phyloP scores from a whole-genome alignment of 108 stramenopile genomes.

The Cyclotella choctawhatcheeana region DNA sequence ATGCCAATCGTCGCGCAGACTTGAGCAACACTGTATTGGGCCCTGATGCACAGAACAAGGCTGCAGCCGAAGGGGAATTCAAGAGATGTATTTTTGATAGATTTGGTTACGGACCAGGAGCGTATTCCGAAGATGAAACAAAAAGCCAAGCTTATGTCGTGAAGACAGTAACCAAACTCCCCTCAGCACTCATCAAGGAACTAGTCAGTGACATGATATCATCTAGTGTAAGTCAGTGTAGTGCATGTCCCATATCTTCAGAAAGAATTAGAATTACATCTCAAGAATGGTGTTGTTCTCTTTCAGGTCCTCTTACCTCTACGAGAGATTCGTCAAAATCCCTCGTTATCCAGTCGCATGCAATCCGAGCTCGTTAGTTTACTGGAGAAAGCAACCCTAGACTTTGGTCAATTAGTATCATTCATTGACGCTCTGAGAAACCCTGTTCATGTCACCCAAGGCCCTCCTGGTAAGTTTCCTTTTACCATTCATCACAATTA shows the following conservation, averaged over 20 bases:
- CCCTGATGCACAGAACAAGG: conserved; percentile 21
- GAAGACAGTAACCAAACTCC: conserved; percentile 16
- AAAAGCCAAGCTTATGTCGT: background rate
- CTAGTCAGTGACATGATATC: conserved; percentile 38
- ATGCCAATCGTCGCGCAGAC: conserved; percentile 31
- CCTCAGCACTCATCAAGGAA: conserved; percentile 3
- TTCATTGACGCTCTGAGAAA: conserved; percentile 51
- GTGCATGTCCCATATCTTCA: background rate
- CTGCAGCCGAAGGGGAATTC: conserved; percentile 18
- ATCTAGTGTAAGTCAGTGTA: conserved; percentile 27
- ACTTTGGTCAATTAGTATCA: conserved; percentile 41
- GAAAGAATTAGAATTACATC: background rate
- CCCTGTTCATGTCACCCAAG: conserved; percentile 55
- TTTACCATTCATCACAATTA: background rate
- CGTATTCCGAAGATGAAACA: background rate
- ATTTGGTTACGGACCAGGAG: background rate
- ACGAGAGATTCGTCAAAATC: conserved; percentile 49
- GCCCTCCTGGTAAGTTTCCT: conserved; percentile 41
- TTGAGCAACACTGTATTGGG: conserved; percentile 32
- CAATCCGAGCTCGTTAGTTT: conserved; percentile 18
- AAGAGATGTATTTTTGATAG: conserved; percentile 14
- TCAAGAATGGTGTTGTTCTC: too few relatives aligned
- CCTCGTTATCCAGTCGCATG: conserved; percentile 6
- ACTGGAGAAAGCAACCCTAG: conserved; percentile 37
- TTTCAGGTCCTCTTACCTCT: conserved; percentile 32